Percentiles rank a stretch among this genome's conserved stretches.
These are phyloP conservation scores for Heracleum sosnowskyi DNA, from an alignment of 129 eudicot genomes.

Conservation along the genomic window DNA sequence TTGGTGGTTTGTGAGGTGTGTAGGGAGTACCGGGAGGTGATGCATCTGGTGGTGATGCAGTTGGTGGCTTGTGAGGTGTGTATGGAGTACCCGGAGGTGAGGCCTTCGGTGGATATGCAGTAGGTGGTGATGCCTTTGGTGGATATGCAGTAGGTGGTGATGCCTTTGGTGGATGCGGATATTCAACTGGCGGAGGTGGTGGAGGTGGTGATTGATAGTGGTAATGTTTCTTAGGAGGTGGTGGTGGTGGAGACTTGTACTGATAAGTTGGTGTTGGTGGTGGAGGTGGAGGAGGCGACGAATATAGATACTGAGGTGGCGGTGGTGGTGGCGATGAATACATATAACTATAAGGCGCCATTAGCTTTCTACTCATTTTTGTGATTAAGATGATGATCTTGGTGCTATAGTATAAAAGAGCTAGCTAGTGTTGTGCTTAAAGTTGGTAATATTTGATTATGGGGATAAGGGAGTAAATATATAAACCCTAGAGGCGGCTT, in stretches of 20 bases:
- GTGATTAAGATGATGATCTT: not conserved
- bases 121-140: slow-evolving; percentile 6
- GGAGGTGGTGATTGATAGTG: not conserved
- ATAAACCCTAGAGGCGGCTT: slow-evolving; percentile 7
- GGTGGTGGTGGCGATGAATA: slow-evolving; percentile 18
- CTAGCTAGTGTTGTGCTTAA: not conserved
- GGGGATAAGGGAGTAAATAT: slow-evolving; percentile 1
- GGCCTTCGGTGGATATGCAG: too few species aligned
- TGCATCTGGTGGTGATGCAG: slow-evolving; percentile 8
- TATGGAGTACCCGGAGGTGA: slow-evolving; percentile 23
- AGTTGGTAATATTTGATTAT: not conserved
- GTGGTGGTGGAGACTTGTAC: slow-evolving; percentile 22
- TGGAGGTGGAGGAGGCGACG: slow-evolving; percentile 32
- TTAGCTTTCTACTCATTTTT: slow-evolving; percentile 13
- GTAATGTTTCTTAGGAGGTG: slow-evolving; percentile 2
- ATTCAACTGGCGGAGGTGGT: not conserved
- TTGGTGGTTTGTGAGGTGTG: slow-evolving; percentile 21
- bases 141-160: slow-evolving; percentile 2
- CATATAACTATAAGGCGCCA: too few species aligned
- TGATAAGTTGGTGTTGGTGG: slow-evolving; percentile 29
- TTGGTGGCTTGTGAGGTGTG: slow-evolving; percentile 17
- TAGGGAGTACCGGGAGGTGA: slow-evolving; percentile 28
- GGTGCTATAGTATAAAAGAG: not conserved
- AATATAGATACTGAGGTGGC: slow-evolving; percentile 3
- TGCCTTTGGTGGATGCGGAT: slow-evolving; percentile 12